phyloP scores from a whole-genome alignment of 768 basidiomycete species.

The Leccinum olivaceopallidum region DNA sequence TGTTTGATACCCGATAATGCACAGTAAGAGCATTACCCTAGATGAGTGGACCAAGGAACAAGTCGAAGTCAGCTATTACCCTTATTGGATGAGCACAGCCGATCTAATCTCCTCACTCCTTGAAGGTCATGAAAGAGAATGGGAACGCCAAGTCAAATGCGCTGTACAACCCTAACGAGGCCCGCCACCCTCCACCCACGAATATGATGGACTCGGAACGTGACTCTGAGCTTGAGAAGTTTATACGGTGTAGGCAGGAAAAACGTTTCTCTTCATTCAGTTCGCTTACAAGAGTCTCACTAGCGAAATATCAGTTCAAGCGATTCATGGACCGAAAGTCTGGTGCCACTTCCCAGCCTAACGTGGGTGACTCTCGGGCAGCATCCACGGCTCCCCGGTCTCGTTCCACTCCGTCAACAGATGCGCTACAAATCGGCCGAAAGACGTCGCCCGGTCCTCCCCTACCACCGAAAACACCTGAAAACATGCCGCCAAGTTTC shows the following conservation, averaged over 20 bases:
- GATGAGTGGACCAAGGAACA: constrained; percentile 90
- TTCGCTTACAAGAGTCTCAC: background rate
- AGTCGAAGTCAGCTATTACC: constrained; percentile 60
- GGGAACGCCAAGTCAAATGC: constrained; percentile 84
- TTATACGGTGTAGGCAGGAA: constrained; percentile 68
- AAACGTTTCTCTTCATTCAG: background rate
- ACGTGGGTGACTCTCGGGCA: constrained; percentile 43
- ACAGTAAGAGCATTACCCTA: constrained; percentile 86
- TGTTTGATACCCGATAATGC: constrained; percentile 8
- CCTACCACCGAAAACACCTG: constrained; percentile 29
- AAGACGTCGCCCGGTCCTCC: constrained; percentile 26
- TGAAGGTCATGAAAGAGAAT: constrained; percentile 76
- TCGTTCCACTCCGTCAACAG: constrained; percentile 18
- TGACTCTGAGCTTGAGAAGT: constrained; percentile 89
- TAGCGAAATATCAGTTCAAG: constrained; percentile 81
- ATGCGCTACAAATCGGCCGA: constrained; percentile 14
- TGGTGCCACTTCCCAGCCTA: constrained; percentile 33
- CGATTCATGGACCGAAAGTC: constrained; percentile 57
- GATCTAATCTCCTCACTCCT: constrained; percentile 14
- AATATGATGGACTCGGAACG: constrained; percentile 76
- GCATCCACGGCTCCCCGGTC: constrained; percentile 25
- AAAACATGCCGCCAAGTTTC: constrained; percentile 26
- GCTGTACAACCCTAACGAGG: constrained; percentile 81
- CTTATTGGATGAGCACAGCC: constrained; percentile 7
- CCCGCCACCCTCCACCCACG: constrained; percentile 78